phyloP scores from a whole-genome alignment of 2,329 filamentous ascomycete species.

The Magnaporthiopsis rhizophila region DNA sequence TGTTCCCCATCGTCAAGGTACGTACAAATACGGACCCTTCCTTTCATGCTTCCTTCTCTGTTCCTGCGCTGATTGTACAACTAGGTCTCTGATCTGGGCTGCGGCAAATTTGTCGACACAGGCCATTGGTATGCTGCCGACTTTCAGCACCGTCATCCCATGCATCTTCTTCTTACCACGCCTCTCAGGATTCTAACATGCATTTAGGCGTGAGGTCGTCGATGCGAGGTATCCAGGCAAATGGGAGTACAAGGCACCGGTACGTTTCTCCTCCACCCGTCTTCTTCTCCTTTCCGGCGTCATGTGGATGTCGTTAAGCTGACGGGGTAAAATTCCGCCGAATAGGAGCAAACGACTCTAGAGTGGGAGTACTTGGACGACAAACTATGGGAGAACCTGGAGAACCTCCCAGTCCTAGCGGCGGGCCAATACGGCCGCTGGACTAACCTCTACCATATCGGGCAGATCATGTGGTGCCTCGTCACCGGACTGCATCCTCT shows the following conservation, averaged over 20 bases:
- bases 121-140: background rate
- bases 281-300: background rate
- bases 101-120: background rate
- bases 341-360: background rate
- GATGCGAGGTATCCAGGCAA: background rate
- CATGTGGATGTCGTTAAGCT: background rate
- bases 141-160: background rate
- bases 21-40: background rate
- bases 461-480: background rate
- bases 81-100: background rate
- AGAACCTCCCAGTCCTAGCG: background rate
- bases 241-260: background rate
- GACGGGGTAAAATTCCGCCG: background rate
- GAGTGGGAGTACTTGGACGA: background rate
- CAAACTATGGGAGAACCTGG: background rate
- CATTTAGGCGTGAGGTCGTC: background rate
- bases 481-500: background rate
- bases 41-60: background rate
- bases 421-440: background rate
- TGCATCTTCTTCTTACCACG: background rate
- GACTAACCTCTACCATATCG: background rate
- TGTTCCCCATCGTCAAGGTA: background rate
- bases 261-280: background rate
- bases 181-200: background rate
- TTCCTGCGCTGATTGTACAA: background rate